Conservation (phyloP, 106 monocot species). For the Posidonia australis region DNA sequence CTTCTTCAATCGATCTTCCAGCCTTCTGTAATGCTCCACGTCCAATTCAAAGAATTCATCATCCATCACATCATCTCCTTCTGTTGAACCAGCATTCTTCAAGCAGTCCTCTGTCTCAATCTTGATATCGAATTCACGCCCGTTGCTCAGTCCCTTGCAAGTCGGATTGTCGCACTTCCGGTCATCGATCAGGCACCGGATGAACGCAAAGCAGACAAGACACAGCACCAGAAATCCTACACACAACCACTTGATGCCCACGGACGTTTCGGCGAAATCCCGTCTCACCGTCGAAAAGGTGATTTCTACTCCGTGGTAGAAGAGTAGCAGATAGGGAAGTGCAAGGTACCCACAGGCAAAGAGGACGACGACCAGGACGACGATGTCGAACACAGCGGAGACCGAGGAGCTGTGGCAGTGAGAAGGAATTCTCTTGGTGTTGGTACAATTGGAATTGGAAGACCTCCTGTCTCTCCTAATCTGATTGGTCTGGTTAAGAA, state of each 20-base stretch:
- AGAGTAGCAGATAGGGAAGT: background rate
- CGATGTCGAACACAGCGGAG: no score
- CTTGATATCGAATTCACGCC: background rate
- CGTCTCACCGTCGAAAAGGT: background rate
- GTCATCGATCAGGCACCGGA: background rate
- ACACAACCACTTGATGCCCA: background rate
- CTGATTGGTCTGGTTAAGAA: no score
- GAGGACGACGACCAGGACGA: background rate
- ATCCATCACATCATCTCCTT: background rate
- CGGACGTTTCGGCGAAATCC: background rate
- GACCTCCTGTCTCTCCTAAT: no score
- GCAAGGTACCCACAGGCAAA: constrained; percentile 2
- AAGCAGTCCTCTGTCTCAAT: constrained; percentile 7
- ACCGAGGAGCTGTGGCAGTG: no score
- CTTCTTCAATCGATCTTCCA: constrained; percentile 11
- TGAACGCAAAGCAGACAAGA: background rate
- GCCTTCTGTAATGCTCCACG: background rate
- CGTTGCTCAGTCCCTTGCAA: constrained; percentile 1
- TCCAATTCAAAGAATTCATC: constrained; percentile 6
- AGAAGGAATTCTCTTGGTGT: no score
- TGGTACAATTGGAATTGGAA: no score
- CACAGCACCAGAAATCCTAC: background rate
- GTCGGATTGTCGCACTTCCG: background rate
- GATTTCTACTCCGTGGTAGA: background rate
- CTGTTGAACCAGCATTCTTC: background rate